phyloP scores from a whole-genome alignment of 208 protist genomes.

The Wallacemonas sp. region DNA sequence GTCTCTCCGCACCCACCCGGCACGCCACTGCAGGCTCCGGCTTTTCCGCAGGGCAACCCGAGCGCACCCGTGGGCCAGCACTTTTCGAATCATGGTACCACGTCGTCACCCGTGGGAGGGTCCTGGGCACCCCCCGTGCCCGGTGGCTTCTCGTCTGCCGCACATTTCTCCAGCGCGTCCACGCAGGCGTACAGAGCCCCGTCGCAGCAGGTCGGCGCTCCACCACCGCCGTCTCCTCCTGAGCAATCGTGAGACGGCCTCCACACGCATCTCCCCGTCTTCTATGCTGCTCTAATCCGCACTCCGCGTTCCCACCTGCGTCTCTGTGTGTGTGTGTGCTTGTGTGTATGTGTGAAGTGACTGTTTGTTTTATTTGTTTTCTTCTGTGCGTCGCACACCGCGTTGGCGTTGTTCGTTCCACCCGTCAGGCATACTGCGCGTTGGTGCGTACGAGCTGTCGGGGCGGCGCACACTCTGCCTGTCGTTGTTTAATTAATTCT shows the following conservation, averaged over 20 bases:
- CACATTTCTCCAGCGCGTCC: not conserved
- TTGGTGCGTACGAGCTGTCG: no score
- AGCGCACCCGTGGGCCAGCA: constrained; percentile 1
- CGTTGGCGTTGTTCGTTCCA: not conserved
- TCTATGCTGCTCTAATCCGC: not conserved
- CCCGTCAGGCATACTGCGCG: no score
- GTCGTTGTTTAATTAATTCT: no score
- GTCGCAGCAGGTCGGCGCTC: not conserved
- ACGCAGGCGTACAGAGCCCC: not conserved
- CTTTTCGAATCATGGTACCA: not conserved
- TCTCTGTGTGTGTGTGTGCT: constrained; percentile 3
- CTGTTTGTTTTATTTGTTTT: constrained; percentile 15
- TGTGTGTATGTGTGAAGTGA: not conserved
- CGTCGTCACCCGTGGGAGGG: not conserved
- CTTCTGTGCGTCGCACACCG: constrained; percentile 16
- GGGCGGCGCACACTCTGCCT: no score
- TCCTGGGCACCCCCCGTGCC: not conserved
- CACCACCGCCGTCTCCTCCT: not conserved
- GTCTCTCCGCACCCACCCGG: not conserved
- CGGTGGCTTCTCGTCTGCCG: not conserved
- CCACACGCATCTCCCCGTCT: not conserved
- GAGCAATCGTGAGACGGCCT: not conserved
- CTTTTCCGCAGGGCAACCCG: not conserved
- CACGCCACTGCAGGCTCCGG: not conserved
- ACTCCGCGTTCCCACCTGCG: not conserved